Base-by-base conservation (phyloP, 768 basidiomycete genomes). In the Tephrocybe sp. region DNA sequence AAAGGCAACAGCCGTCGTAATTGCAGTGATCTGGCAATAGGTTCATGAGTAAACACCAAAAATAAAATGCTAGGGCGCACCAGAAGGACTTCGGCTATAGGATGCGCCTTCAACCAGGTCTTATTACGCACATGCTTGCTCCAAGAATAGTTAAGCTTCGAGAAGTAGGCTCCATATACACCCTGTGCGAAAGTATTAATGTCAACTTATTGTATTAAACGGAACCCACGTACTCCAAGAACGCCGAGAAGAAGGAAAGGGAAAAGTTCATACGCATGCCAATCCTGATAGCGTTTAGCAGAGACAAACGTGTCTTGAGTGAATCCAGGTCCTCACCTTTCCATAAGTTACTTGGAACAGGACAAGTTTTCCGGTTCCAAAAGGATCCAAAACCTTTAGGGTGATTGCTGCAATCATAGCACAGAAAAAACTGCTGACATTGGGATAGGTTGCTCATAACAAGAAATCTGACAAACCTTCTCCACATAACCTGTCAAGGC, bases 341-440 rank as follows among this genome's bases (percentile, higher is more conserved):
- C 89, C 87, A 61, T 95, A 97, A 0, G 87, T 89, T 36, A 95
- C 92, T 61, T 92, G 89, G 67, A 94, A 94, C 38, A 97, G 72
- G 0, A 97, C 94, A 17, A 98, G 75, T 65, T 97, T 97, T 19
- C 93, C 93, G 4, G 92, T 96, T 12, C 92, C 90, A 62, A 98
- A 98, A 0, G 97, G 97, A 66, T 99, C 89, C 32, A 98, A 83
- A 53, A 95, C 87, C 69, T 85, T 80, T 39, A 99, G 73, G 0
- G 96, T 96, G 59, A 98, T 87, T 1, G 96, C 96, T 2, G 97
- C 97, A 57, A 98, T 91, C 79, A 98, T 85, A 1, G 97, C 97
- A 63, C 97, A 98, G 67, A 99, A 95, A 72, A 99, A 99, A 61
- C 92, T 96, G 63, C n/a, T 51, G 36, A 34, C 14, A 17, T 44